Evolutionary conservation across 306 rosid genomes (phyloP).

Genomic region (Bauhinia variegata): DNA sequence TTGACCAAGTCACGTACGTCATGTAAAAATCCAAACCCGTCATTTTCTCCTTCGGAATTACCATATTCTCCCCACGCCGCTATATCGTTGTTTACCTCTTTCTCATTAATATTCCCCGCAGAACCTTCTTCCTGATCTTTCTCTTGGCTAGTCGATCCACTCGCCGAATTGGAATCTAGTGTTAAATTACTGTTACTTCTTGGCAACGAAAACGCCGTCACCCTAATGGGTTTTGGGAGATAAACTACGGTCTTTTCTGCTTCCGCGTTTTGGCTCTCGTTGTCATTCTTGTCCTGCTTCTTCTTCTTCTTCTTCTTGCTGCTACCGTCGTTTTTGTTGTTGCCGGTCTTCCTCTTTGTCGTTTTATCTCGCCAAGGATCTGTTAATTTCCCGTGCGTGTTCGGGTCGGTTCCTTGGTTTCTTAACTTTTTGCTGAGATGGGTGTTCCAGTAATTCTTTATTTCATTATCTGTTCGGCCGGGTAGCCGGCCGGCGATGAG

Average conservation of each 20-base stretch:
- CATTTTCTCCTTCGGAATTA: conserved; percentile 26
- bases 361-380: background rate
- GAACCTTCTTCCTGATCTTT: conserved; percentile 17
- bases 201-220: conserved; percentile 40
- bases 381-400: conserved; percentile 47
- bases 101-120: background rate
- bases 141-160: conserved; percentile 55
- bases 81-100: background rate
- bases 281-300: conserved; percentile 21
- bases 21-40: conserved; percentile 31
- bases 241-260: conserved; percentile 51
- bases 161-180: conserved; percentile 41
- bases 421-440: conserved; percentile 60
- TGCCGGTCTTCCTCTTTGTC: conserved; percentile 30
- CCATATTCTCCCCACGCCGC: conserved; percentile 8
- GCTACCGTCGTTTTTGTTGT: conserved; percentile 35
- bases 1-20: conserved; percentile 41
- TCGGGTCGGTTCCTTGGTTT: conserved; percentile 49
- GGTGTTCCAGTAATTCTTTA: conserved; percentile 89
- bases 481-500: conserved; percentile 87
- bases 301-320: conserved; percentile 30
- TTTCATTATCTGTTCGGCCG: conserved; percentile 83
- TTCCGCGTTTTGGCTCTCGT: conserved; percentile 7
- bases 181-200: conserved; percentile 49
- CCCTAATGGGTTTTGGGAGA: conserved; percentile 72